phyloP scores from a whole-genome alignment of 2,329 filamentous ascomycete species.

The Cordyceps cateniannulata region DNA sequence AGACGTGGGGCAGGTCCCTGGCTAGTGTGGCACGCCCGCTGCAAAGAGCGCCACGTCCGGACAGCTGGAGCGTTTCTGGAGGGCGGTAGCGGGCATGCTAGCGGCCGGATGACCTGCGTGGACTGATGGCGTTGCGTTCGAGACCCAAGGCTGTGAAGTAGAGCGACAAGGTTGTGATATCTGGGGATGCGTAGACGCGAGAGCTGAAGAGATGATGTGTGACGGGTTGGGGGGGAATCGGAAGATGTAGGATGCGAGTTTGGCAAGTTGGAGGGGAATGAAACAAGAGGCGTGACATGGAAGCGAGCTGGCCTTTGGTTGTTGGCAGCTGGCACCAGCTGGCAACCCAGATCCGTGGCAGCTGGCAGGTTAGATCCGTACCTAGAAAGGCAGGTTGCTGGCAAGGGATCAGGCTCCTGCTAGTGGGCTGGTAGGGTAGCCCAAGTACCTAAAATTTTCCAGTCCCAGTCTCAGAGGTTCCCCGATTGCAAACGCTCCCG shows the following conservation, averaged over 20 bases:
- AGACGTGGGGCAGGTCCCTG: constrained; percentile 7
- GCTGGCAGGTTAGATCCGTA: neutral
- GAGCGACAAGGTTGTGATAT: constrained; percentile 1
- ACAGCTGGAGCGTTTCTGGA: constrained; percentile 1
- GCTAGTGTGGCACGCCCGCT: constrained; percentile 8
- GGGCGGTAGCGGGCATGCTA: constrained; percentile 7
- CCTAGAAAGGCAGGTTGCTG: too few species aligned
- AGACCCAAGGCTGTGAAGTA: constrained; percentile 2
- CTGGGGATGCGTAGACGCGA: neutral
- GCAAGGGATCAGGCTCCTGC: too few species aligned
- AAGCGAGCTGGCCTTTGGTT: neutral
- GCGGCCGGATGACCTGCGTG: constrained; percentile 8
- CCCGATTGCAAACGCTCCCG: too few species aligned
- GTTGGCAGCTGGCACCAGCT: neutral
- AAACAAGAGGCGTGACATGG: neutral
- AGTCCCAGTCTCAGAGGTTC: too few species aligned
- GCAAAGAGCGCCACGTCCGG: constrained; percentile 10
- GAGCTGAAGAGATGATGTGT: neutral
- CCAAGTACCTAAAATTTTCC: too few species aligned
- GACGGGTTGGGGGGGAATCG: neutral
- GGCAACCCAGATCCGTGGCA: neutral
- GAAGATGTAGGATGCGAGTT: neutral
- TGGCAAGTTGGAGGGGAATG: neutral
- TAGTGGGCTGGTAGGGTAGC: too few species aligned
- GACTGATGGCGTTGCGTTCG: constrained; percentile 2